Conservation (phyloP, 805 yeast species). For the Cyberlindnera saturnus region DNA sequence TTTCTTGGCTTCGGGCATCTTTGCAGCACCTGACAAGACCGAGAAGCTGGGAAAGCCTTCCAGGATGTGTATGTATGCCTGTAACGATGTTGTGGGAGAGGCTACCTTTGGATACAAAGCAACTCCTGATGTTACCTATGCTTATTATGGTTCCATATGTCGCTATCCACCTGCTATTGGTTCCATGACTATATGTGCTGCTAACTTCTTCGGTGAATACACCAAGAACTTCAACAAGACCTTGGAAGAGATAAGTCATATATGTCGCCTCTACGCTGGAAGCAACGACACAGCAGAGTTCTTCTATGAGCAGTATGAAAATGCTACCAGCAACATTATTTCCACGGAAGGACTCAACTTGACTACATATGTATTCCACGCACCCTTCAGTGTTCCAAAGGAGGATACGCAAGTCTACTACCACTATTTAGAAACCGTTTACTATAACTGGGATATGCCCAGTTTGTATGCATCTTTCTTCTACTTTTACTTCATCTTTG, state of each 20-base stretch:
- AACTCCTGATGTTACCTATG: too few species aligned
- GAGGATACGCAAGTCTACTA: neutral
- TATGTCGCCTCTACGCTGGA: too few species aligned
- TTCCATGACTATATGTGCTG: conserved; percentile 5
- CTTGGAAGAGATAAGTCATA: neutral
- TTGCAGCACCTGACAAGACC: too few species aligned
- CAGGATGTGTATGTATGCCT: too few species aligned
- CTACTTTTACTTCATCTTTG: conserved; percentile 32
- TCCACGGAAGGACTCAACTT: conserved; percentile 4
- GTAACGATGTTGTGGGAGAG: too few species aligned
- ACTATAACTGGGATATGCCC: conserved; percentile 17
- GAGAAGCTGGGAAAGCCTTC: too few species aligned
- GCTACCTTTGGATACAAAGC: too few species aligned
- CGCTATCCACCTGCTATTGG: conserved; percentile 14
- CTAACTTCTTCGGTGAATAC: conserved; percentile 9
- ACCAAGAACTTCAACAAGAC: conserved; percentile 11
- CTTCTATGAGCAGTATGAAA: conserved; percentile 23
- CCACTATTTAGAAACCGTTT: conserved; percentile 2
- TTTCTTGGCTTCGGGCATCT: too few species aligned
- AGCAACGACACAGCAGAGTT: conserved; percentile 5
- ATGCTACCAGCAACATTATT: conserved; percentile 24
- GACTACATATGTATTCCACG: conserved; percentile 4
- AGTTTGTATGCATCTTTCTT: conserved; percentile 25
- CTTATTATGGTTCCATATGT: conserved; percentile 4
- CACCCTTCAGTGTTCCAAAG: conserved; percentile 9